phyloP scores from a whole-genome alignment of 2,329 filamentous ascomycete genomes.

The Paecilomyces niveus region DNA sequence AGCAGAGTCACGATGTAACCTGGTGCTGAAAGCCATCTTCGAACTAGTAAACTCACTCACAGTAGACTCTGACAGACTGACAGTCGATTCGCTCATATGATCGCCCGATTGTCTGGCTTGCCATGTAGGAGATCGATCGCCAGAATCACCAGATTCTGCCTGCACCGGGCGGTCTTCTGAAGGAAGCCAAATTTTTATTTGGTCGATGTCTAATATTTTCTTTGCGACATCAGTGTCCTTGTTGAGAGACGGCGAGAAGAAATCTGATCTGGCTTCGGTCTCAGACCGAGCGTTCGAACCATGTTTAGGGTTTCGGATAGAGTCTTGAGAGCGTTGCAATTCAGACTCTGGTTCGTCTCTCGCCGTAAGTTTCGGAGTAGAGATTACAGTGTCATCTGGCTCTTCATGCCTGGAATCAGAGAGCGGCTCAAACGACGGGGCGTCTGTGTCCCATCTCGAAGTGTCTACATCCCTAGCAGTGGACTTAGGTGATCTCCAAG shows the following conservation, averaged over 20 bases:
- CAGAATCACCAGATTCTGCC: constrained; percentile 1
- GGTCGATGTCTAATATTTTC: constrained; percentile 26
- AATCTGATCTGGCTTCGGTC: constrained; percentile 7
- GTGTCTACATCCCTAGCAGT: constrained; percentile 5
- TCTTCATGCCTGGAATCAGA: constrained; percentile 1
- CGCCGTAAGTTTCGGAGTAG: constrained; percentile 23
- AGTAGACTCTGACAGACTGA: constrained; percentile 13
- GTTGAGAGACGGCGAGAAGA: constrained; percentile 11
- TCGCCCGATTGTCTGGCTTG: constrained; percentile 9
- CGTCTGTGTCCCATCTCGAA: constrained; percentile 1
- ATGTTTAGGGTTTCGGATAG: constrained; percentile 5
- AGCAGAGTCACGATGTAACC: background rate
- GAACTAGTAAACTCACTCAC: constrained; percentile 15
- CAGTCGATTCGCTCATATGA: constrained; percentile 14
- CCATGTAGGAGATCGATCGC: constrained; percentile 4
- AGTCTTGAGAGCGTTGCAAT: constrained; percentile 2
- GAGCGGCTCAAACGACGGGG: background rate
- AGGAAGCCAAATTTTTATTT: constrained; percentile 30
- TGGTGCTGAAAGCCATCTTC: constrained; percentile 5
- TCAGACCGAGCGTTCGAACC: constrained; percentile 1
- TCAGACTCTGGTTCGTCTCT: constrained; percentile 5
- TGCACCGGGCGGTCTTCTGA: constrained; percentile 12
- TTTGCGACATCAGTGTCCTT: constrained; percentile 25
- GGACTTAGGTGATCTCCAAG: constrained; percentile 29
- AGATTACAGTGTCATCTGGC: constrained; percentile 12